A percentile compares a stretch with the other conserved stretches of the same genome.
Conservation (phyloP, 306 rosid genomes). For the Vigna reflexopilosa region DNA sequence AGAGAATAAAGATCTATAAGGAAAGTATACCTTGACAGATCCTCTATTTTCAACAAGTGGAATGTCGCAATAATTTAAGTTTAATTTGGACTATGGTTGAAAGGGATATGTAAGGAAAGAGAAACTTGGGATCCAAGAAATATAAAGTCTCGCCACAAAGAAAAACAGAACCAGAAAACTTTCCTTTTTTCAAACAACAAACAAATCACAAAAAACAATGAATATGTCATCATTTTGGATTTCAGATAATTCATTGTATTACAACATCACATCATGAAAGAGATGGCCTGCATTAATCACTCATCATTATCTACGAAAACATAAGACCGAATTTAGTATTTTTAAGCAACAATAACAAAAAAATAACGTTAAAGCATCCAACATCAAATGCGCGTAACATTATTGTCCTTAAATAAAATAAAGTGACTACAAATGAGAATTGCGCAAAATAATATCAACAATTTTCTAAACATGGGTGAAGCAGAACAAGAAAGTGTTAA, state of each 20-base stretch:
- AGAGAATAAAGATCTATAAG: background rate
- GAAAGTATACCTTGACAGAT: slow-evolving; percentile 13
- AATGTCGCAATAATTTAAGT: slow-evolving; percentile 9
- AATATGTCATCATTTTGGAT: background rate
- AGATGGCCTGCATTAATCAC: background rate
- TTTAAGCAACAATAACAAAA: background rate
- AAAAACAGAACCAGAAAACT: background rate
- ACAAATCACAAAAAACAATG: background rate
- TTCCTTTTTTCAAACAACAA: background rate
- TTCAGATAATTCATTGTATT: background rate
- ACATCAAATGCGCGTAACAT: background rate
- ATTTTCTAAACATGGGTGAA: background rate
- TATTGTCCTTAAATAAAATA: background rate
- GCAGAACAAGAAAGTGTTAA: background rate
- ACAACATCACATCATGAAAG: slow-evolving; percentile 15
- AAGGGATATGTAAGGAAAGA: background rate
- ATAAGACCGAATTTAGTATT: background rate
- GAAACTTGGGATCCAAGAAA: slow-evolving; percentile 38
- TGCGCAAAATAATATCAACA: background rate
- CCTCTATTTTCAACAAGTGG: background rate
- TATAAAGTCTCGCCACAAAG: background rate
- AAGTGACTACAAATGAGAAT: background rate
- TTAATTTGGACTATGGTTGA: background rate
- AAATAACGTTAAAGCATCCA: background rate
- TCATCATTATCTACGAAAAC: background rate